Conservation (phyloP, 805 yeast species). For the Starmera pachycereana region DNA sequence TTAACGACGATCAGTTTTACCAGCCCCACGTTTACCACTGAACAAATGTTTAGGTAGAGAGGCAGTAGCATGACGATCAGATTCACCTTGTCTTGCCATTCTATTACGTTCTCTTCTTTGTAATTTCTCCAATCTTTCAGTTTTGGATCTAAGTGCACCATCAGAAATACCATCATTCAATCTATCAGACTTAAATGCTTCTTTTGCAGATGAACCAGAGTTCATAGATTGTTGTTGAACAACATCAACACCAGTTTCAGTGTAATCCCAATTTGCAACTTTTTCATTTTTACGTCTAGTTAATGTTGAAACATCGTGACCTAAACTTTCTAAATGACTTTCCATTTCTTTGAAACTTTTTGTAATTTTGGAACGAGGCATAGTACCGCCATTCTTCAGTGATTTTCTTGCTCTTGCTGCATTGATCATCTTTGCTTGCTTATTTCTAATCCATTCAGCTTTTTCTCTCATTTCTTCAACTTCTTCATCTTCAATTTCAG, state of each 20-base stretch:
- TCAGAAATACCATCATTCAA: conserved; percentile 80
- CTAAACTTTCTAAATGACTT: conserved; percentile 78
- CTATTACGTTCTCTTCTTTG: conserved; percentile 93
- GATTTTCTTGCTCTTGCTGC: conserved; percentile 83
- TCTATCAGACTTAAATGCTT: conserved; percentile 59
- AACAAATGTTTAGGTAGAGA: conserved; percentile 88
- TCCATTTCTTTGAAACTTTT: conserved; percentile 75
- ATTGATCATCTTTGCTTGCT: conserved; percentile 86
- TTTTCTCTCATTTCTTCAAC: conserved; percentile 65
- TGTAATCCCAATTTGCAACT: conserved; percentile 27
- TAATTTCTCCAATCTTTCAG: conserved; percentile 77
- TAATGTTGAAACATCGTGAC: conserved; percentile 72
- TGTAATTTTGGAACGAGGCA: conserved; percentile 83
- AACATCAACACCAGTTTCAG: conserved; percentile 68
- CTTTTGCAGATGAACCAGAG: conserved; percentile 21
- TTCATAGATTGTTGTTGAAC: conserved; percentile 46
- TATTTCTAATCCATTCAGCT: conserved; percentile 92
- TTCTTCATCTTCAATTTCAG: conserved; percentile 57
- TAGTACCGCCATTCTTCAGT: conserved; percentile 72
- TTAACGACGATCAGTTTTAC: conserved; percentile 84
- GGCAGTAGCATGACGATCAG: conserved; percentile 83
- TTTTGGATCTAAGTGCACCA: conserved; percentile 70
- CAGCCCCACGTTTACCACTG: conserved; percentile 94
- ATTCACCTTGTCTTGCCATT: conserved; percentile 89
- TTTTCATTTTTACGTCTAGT: conserved; percentile 37